These are phyloP conservation scores for Hirschioporus abietinus DNA, from an alignment of 768 basidiomycete genomes.

Conservation along the genomic window DNA sequence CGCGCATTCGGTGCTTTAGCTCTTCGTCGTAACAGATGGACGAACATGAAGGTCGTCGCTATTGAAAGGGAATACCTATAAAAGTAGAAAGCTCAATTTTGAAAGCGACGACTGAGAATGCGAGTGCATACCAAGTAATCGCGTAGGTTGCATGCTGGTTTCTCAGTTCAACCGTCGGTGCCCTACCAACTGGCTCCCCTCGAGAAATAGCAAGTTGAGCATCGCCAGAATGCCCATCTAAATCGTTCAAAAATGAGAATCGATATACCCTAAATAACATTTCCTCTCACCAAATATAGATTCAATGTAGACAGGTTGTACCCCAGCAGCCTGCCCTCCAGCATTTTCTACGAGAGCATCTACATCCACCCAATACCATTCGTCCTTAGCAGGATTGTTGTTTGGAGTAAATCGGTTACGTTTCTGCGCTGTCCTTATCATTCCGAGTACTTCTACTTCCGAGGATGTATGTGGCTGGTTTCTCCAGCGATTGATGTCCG, in stretches of 20 bases:
- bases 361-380: conserved; percentile 93
- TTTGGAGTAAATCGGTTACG: conserved; percentile 85
- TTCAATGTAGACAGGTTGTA: conserved; percentile 89
- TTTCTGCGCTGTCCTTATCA: conserved; percentile 74
- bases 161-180: conserved; percentile 78
- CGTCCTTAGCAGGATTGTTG: conserved; percentile 70
- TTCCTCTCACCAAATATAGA: conserved; percentile 75
- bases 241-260: conserved; percentile 8
- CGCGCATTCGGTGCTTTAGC: conserved; percentile 37
- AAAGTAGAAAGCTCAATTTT: conserved; percentile 6
- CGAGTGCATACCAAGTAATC: conserved; percentile 71
- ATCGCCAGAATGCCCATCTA: conserved; percentile 85
- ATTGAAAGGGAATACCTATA: conserved; percentile 84
- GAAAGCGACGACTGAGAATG: conserved; percentile 1
- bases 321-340: conserved; percentile 63
- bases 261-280: neutral
- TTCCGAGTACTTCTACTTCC: conserved; percentile 74
- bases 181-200: conserved; percentile 82
- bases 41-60: conserved; percentile 81
- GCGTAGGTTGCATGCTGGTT: conserved; percentile 96
- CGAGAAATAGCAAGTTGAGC: conserved; percentile 50
- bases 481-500: conserved; percentile 20
- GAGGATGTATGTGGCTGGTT: conserved; percentile 23
- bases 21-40: conserved; percentile 53
- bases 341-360: conserved; percentile 71